These are phyloP conservation scores for Galeopsis tetrahit DNA, from an alignment of 257 asterid genomes.

Conservation along the genomic window DNA sequence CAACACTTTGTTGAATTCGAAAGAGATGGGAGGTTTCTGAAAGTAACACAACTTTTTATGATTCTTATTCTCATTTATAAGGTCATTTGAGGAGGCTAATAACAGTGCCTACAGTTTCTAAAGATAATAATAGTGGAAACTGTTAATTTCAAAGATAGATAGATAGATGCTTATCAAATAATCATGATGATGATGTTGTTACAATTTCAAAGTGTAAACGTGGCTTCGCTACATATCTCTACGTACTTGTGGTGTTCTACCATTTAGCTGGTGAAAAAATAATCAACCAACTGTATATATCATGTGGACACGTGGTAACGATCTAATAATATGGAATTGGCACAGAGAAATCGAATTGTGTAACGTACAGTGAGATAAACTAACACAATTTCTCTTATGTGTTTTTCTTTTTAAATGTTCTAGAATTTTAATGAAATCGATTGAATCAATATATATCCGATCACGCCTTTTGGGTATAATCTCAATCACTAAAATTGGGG, in stretches of 20 bases:
- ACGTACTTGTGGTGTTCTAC: no score
- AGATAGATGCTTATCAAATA: constrained; percentile 15
- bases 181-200: not conserved
- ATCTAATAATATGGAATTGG: no score
- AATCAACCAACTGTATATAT: no score
- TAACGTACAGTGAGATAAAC: no score
- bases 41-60: not conserved
- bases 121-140: constrained; percentile 12
- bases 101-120: not conserved
- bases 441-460: not conserved
- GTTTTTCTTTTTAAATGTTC: no score
- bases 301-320: no score
- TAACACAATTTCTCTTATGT: not conserved
- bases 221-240: no score
- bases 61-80: constrained; percentile 31
- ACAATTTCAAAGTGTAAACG: no score
- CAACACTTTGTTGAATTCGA: not conserved
- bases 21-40: constrained; percentile 8
- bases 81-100: constrained; percentile 12
- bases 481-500: constrained; percentile 8
- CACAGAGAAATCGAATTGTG: no score
- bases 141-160: not conserved
- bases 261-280: no score
- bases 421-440: not conserved
- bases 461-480: not conserved